Conservation (phyloP, 2,329 filamentous ascomycete species). For the Cercospora beticola region DNA sequence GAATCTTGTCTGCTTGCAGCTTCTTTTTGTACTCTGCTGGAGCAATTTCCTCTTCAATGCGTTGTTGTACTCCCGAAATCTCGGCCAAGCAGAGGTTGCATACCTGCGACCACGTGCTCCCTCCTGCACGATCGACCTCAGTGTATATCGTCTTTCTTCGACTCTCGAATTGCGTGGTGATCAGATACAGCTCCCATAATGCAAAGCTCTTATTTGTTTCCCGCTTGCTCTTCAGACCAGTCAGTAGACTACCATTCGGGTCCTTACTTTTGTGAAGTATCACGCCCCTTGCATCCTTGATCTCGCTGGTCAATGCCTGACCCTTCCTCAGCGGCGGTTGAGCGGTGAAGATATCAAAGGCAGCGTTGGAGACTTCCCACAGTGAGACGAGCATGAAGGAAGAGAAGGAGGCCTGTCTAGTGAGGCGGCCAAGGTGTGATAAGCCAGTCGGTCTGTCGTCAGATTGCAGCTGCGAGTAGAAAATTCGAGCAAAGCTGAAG, state of each 20-base stretch:
- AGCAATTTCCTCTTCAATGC: constrained; percentile 57
- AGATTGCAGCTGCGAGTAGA: constrained; percentile 70
- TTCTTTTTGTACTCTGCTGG: constrained; percentile 24
- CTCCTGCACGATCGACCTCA: constrained; percentile 78
- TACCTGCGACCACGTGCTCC: constrained; percentile 79
- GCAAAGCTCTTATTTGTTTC: constrained; percentile 77
- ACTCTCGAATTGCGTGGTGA: constrained; percentile 71
- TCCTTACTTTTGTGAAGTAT: constrained; percentile 50
- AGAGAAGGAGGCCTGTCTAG: constrained; percentile 48
- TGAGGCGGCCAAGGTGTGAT: constrained; percentile 31
- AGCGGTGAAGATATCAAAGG: constrained; percentile 78
- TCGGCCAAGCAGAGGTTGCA: constrained; percentile 67
- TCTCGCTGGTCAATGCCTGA: constrained; percentile 78
- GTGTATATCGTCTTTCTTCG: constrained; percentile 79
- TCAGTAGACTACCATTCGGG: constrained; percentile 84
- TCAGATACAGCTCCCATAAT: constrained; percentile 84
- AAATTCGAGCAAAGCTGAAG: constrained; percentile 68
- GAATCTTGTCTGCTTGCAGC: constrained; percentile 20
- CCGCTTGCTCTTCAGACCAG: constrained; percentile 80
- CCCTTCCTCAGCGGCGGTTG: constrained; percentile 80
- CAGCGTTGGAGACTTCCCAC: constrained; percentile 74
- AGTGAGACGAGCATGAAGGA: constrained; percentile 67
- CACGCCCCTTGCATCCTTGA: constrained; percentile 52
- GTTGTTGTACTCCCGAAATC: constrained; percentile 64
- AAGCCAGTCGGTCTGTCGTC: constrained; percentile 61